Conservation (phyloP, 495 filamentous ascomycete genomes). For the Penicillium odoratum region DNA sequence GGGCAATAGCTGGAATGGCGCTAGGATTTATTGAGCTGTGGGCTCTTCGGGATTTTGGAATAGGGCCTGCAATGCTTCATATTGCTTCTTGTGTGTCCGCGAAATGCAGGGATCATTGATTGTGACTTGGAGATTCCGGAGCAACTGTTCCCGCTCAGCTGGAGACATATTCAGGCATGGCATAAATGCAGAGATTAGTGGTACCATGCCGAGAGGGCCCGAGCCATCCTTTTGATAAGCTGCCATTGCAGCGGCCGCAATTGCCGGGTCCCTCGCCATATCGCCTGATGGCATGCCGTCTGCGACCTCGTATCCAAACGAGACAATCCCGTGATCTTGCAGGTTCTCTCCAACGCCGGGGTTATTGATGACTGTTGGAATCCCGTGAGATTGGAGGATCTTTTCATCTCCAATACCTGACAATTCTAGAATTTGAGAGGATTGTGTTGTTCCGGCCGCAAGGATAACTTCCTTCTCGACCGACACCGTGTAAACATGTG, state of each 20-base stretch:
- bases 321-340: conserved; percentile 42
- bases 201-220: conserved; percentile 21
- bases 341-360: conserved; percentile 50
- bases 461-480: conserved; percentile 59
- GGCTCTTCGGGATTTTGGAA: conserved; percentile 16
- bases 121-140: neutral
- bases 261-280: conserved; percentile 10
- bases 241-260: conserved; percentile 23
- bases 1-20: conserved; percentile 19
- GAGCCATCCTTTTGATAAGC: conserved; percentile 20
- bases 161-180: conserved; percentile 11
- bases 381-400: conserved; percentile 9
- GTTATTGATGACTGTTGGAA: conserved; percentile 30
- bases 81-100: conserved; percentile 13
- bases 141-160: conserved; percentile 4
- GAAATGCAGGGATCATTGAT: neutral
- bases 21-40: conserved; percentile 20
- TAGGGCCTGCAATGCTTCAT: conserved; percentile 4
- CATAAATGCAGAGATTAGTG: conserved; percentile 21
- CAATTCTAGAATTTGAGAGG: conserved; percentile 59
- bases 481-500: conserved; percentile 31
- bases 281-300: conserved; percentile 19
- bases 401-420: conserved; percentile 56
- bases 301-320: conserved; percentile 15
- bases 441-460: conserved; percentile 56